These are phyloP conservation scores for Orbilia oligospora DNA, from an alignment of 2,329 filamentous ascomycete genomes.

Conservation along the genomic window DNA sequence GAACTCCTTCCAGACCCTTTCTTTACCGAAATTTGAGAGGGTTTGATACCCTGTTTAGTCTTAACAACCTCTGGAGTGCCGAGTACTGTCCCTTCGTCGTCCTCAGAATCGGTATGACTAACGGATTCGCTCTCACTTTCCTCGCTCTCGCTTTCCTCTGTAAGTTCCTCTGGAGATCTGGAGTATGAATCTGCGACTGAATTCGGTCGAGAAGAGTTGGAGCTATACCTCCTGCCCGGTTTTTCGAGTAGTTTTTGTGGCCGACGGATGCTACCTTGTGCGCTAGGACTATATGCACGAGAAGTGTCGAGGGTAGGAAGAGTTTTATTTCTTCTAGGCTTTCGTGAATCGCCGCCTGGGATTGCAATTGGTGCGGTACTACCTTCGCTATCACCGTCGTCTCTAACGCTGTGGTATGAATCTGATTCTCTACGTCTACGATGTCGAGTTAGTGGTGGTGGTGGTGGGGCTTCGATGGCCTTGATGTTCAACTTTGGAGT, in stretches of 20 bases:
- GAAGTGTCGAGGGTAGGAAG: slow-evolving; percentile 45
- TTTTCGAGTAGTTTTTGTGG: slow-evolving; percentile 45
- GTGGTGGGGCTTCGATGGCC: slow-evolving; percentile 54
- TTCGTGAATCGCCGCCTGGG: slow-evolving; percentile 44
- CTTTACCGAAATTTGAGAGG: slow-evolving; percentile 57
- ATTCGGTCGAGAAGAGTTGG: slow-evolving; percentile 52
- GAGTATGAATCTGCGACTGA: slow-evolving; percentile 53
- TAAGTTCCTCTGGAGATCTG: slow-evolving; percentile 52
- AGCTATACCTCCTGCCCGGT: slow-evolving; percentile 49
- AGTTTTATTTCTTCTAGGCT: slow-evolving; percentile 35
- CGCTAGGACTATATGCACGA: slow-evolving; percentile 37
- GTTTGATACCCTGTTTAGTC: slow-evolving; percentile 44
- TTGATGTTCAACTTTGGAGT: slow-evolving; percentile 50
- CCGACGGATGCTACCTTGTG: slow-evolving; percentile 37
- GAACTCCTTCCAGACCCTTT: slow-evolving; percentile 55
- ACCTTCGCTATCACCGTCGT: slow-evolving; percentile 57
- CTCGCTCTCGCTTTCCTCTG: slow-evolving; percentile 45
- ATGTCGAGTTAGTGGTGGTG: slow-evolving; percentile 34
- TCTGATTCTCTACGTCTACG: slow-evolving; percentile 54
- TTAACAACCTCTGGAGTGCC: slow-evolving; percentile 39
- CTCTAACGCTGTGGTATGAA: slow-evolving; percentile 51
- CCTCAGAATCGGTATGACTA: slow-evolving; percentile 42
- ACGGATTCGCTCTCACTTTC: slow-evolving; percentile 58
- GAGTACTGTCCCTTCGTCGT: slow-evolving; percentile 57
- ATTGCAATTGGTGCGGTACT: slow-evolving; percentile 57